Evolutionary conservation across 495 filamentous ascomycete genomes (phyloP), one percentile per base, ranked within the genome.

Genomic region (Sporormia fimetaria): DNA sequence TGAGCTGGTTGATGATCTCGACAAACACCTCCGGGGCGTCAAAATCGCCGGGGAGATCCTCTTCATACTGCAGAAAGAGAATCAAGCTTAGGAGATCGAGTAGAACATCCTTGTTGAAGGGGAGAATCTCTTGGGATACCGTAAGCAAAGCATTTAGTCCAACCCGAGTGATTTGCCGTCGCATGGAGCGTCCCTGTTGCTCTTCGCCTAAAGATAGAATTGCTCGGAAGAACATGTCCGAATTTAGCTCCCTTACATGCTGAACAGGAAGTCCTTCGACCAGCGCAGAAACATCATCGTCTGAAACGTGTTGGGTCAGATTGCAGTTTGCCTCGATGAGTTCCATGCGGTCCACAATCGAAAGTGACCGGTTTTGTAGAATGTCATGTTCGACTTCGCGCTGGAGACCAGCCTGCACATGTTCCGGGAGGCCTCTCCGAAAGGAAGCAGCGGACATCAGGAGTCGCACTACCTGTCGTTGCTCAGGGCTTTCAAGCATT

Each of bases 71-170:
- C 58, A 95, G 74, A 48, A 94, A 82, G 12, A 87, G 68, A 8
- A 90, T 68, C 3, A 95, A 64, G n/a, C 87, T 66, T 1, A 94
- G 57, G n/a, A 95, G 71, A 56, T 84, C 80, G 32, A 84, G 75
- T 11, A 92, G 73, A 11, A 87, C 66, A 23, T 72, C 70, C 47
- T 73, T 73, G 42, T 80, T 75, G 4, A 80, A 57, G 32, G 76
- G 65, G 17, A 86, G 72, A 9, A 77, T 77, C 54, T 96, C 90
- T 50, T 87, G 80, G 3, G 81, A 75, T 15, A 80, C 79, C 21
- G 73, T 76, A 6, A 92, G 69, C 7, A 87, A 64, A 4, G 83
- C 63, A 43, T 74, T 80, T 2, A 73, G 70, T 9, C 88, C 88
- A 53, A 33, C 77, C 58, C 35, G 66, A 57, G 37, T 20, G 64